These are phyloP conservation scores for Sclerotinia glacialis DNA, from an alignment of 2,329 filamentous ascomycete species.

Conservation along the genomic window DNA sequence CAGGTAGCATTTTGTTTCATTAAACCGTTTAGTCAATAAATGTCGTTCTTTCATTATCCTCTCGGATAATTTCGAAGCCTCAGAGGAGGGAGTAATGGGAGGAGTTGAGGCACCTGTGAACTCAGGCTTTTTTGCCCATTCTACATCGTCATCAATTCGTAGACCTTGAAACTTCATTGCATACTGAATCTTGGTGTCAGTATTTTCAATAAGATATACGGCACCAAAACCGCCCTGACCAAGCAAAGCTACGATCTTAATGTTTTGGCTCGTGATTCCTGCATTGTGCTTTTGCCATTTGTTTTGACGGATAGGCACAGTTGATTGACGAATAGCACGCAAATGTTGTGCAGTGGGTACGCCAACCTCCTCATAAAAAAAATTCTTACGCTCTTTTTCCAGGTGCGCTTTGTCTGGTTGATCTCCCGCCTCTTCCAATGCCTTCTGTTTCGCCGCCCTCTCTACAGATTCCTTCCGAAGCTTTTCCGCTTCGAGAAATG, in stretches of 20 bases:
- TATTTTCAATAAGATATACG: conserved; percentile 10
- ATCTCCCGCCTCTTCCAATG: not conserved
- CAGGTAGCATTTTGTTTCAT: conserved; percentile 16
- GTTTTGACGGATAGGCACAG: not conserved
- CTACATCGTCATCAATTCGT: not conserved
- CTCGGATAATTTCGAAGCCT: not conserved
- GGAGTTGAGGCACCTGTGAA: not conserved
- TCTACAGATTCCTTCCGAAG: not conserved
- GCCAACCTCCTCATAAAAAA: too few species aligned
- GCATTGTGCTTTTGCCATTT: conserved; percentile 5
- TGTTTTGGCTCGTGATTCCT: not conserved
- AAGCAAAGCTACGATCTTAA: not conserved
- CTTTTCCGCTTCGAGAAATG: not conserved
- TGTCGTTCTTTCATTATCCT: conserved; percentile 1
- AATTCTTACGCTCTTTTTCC: not conserved
- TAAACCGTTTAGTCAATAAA: conserved; percentile 1
- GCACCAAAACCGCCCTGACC: not conserved
- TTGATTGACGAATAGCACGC: not conserved
- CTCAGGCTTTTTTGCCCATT: not conserved
- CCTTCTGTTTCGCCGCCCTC: not conserved
- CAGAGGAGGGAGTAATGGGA: not conserved
- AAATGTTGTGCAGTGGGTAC: not conserved
- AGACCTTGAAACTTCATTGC: not conserved
- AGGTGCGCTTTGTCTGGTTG: not conserved
- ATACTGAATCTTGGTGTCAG: not conserved